phyloP scores from a whole-genome alignment of 176 grass and related monocot species.

The Bolboschoenus planiculmis region DNA sequence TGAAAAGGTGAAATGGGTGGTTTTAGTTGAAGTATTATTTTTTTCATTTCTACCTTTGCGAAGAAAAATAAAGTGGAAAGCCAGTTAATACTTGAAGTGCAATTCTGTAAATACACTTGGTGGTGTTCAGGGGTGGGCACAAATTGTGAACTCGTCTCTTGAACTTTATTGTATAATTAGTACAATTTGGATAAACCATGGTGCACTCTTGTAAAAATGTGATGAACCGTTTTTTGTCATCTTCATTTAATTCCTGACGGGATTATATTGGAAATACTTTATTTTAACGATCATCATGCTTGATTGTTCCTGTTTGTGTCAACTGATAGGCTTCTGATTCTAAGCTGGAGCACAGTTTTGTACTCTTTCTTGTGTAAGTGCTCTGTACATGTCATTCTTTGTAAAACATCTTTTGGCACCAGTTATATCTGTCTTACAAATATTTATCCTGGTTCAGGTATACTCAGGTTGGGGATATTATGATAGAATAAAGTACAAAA shows the following conservation, averaged over 20 bases:
- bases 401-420: not conserved
- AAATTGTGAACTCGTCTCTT: constrained; percentile 9
- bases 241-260: not conserved
- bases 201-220: not conserved
- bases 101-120: constrained; percentile 18
- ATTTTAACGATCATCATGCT: too few species aligned
- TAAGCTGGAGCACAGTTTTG: not conserved
- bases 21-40: not conserved
- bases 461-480: too few species aligned
- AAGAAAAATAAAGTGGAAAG: not conserved
- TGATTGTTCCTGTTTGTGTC: not conserved
- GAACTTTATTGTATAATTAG: not conserved
- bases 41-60: constrained; percentile 1
- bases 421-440: not conserved
- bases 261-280: too few species aligned
- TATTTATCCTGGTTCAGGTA: not conserved
- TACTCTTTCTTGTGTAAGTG: not conserved
- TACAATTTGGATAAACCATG: not conserved
- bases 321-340: not conserved
- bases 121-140: constrained; percentile 5
- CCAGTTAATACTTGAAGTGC: constrained; percentile 6
- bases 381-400: not conserved
- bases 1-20: constrained; percentile 10
- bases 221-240: not conserved
- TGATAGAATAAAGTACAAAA: not conserved